Conservation (phyloP, 176 grass and related monocot species). For the Oryza brachyantha region DNA sequence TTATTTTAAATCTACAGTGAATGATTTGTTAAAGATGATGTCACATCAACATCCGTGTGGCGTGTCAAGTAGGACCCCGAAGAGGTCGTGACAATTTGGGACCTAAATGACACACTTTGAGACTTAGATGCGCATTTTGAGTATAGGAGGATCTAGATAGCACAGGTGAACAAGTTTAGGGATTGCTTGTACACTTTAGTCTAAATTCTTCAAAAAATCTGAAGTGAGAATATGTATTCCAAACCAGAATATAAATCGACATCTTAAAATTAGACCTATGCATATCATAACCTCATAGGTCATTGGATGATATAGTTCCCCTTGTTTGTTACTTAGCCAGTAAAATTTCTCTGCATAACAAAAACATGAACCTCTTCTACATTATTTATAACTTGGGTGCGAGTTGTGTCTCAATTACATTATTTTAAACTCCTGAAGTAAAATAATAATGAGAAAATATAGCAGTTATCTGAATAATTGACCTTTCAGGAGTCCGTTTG, state of each 20-base stretch:
- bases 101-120: too few species aligned
- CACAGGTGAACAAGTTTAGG: too few species aligned
- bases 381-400: neutral
- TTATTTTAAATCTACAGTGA: too few species aligned
- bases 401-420: neutral
- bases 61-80: too few species aligned
- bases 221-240: neutral
- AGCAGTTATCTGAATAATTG: neutral
- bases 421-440: neutral
- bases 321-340: conserved; percentile 18
- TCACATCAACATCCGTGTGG: too few species aligned
- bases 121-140: too few species aligned
- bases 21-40: too few species aligned
- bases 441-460: neutral
- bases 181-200: too few species aligned
- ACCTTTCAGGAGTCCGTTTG: neutral
- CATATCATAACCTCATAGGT: neutral
- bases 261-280: neutral
- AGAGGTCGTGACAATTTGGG: too few species aligned
- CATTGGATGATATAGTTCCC: neutral
- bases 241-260: neutral
- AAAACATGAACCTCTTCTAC: neutral
- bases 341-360: neutral
- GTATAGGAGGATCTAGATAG: too few species aligned
- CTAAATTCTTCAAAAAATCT: neutral